phyloP scores from a whole-genome alignment of 768 basidiomycete genomes.

The Hypholoma sublateritium region DNA sequence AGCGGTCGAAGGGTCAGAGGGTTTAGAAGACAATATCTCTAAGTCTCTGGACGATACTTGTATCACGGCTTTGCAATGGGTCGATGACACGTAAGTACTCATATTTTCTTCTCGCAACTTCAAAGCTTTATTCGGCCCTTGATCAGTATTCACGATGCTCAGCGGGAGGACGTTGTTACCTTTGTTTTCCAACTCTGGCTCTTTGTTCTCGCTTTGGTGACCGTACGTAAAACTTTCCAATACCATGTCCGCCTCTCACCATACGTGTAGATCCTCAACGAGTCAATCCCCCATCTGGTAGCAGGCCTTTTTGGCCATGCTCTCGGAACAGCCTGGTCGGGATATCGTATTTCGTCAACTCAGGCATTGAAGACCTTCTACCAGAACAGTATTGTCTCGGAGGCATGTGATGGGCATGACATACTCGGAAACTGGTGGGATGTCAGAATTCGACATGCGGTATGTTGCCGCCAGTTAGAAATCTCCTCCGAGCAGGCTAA shows the following conservation, averaged over 20 bases:
- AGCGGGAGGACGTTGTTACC: conserved; percentile 48
- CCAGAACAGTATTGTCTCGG: conserved; percentile 31
- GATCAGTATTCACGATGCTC: conserved; percentile 35
- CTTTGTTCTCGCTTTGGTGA: conserved; percentile 41
- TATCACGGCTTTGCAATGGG: conserved; percentile 43
- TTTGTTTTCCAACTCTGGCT: conserved; percentile 49
- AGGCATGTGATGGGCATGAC: conserved; percentile 39
- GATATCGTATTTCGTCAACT: conserved; percentile 38
- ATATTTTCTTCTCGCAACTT: background rate
- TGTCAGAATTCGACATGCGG: conserved; percentile 30
- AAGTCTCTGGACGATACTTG: conserved; percentile 26
- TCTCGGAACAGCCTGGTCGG: conserved; percentile 47
- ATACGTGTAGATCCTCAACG: conserved; percentile 41
- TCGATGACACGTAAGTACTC: conserved; percentile 42
- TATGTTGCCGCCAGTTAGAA: conserved; percentile 22
- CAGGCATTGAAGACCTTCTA: conserved; percentile 30
- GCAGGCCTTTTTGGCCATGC: conserved; percentile 46
- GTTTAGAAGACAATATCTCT: too few species aligned
- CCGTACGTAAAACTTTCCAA: conserved; percentile 30
- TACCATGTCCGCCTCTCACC: background rate
- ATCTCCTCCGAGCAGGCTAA: background rate
- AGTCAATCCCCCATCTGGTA: conserved; percentile 52
- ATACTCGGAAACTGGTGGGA: conserved; percentile 45
- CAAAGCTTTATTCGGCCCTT: background rate
- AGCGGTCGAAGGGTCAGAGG: too few species aligned